Percentiles rank a stretch among this genome's conserved stretches.
These are phyloP conservation scores for Gigaspora rosea DNA, from an alignment of 192 early-diverging fungal genomes.

Conservation along the genomic window DNA sequence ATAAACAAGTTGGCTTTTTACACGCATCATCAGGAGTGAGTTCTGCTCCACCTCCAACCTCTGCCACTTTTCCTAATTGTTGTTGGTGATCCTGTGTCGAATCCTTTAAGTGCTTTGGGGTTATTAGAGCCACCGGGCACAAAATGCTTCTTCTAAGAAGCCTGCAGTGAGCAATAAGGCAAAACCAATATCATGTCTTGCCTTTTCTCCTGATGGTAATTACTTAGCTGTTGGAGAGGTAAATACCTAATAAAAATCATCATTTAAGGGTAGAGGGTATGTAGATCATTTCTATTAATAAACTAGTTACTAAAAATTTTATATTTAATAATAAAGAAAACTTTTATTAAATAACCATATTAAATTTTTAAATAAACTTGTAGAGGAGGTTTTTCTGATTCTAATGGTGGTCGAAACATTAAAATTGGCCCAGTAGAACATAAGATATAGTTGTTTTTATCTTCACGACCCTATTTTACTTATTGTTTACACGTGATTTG, in stretches of 20 bases:
- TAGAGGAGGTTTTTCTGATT: no score
- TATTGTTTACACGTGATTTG: no score
- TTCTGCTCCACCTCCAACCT: constrained; percentile 1
- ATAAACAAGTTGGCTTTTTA: constrained; percentile 66
- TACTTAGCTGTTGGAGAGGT: constrained; percentile 81
- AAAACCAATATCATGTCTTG: constrained; percentile 72
- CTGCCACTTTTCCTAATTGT: constrained; percentile 11
- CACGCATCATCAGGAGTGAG: constrained; percentile 31
- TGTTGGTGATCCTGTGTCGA: background rate
- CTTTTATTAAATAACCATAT: no score
- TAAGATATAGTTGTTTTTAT: no score
- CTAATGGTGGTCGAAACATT: no score
- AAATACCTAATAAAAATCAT: background rate
- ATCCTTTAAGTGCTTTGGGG: constrained; percentile 38
- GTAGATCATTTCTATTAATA: no score
- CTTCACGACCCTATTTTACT: no score
- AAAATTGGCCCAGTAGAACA: no score
- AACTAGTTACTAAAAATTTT: no score
- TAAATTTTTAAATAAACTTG: no score
- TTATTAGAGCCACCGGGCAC: constrained; percentile 28
- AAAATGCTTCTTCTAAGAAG: constrained; percentile 32
- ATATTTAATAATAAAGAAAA: no score
- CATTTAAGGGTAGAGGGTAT: no score
- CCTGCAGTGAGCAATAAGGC: constrained; percentile 43
- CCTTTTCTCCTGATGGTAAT: constrained; percentile 69